phyloP scores from a whole-genome alignment of 495 filamentous ascomycete species.

The Penicillium silybi region DNA sequence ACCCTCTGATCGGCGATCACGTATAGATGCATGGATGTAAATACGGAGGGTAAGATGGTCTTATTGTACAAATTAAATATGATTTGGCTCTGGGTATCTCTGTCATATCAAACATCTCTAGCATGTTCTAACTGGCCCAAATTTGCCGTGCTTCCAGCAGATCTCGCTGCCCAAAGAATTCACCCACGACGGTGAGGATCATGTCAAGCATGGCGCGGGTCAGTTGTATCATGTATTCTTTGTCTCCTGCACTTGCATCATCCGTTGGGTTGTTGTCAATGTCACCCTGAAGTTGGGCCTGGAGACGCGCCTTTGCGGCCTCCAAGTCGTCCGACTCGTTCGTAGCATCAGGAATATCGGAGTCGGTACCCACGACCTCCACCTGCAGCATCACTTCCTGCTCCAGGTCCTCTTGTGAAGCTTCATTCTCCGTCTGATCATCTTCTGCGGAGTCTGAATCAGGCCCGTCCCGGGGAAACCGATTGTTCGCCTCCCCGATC shows the following conservation, averaged over 20 bases:
- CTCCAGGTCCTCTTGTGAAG: slow-evolving; percentile 5
- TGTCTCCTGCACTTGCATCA: neutral
- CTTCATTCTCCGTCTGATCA: neutral
- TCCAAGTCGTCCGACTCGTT: slow-evolving; percentile 38
- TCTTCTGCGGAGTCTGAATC: slow-evolving; percentile 26
- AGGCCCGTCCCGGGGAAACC: slow-evolving; percentile 17
- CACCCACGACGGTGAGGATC: slow-evolving; percentile 85
- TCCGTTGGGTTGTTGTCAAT: slow-evolving; percentile 3
- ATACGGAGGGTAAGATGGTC: neutral
- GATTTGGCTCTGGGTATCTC: slow-evolving; percentile 16
- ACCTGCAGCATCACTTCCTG: slow-evolving; percentile 1
- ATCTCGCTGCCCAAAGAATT: slow-evolving; percentile 88
- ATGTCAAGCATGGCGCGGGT: slow-evolving; percentile 69
- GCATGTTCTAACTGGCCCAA: slow-evolving; percentile 25
- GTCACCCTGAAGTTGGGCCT: slow-evolving; percentile 40
- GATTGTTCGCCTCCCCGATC: slow-evolving; percentile 36
- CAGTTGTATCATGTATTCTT: slow-evolving; percentile 23
- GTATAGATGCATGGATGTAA: neutral
- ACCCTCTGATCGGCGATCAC: neutral
- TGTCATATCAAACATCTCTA: neutral
- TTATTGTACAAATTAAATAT: neutral
- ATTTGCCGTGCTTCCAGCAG: slow-evolving; percentile 66
- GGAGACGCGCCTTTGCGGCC: slow-evolving; percentile 55
- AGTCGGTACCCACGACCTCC: slow-evolving; percentile 11
- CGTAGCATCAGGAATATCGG: slow-evolving; percentile 23